Base-by-base conservation (phyloP, 1,284 basidiomycete genomes). In the Apiotrichum domesticum region DNA sequence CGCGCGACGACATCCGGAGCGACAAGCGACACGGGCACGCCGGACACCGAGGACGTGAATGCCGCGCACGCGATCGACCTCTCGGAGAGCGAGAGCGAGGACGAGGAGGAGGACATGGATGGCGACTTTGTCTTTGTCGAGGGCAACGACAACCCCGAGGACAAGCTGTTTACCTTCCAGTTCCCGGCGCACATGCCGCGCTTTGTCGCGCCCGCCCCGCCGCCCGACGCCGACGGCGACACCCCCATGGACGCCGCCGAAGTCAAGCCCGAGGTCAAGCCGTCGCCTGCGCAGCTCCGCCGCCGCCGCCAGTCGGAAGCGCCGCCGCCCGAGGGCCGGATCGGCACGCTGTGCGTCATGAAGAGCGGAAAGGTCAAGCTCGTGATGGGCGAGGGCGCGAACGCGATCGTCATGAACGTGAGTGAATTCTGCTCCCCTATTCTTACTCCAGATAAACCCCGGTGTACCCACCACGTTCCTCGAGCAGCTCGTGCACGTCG, bases 141-240 rank as follows among this genome's bases (percentile, higher is more conserved):
- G 1, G 74, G 72, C 39, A 58, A 66, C 47, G 73, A 71, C 52
- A 63, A 70, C 77, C 67, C 85, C 82, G 79, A 84, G 85, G 70
- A 69, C 80, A 77, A 85, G 33, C 79, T 96, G 2, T 95, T 90
- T 70, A 86, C 93, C 63, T 95, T 96, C 78, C 93, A 95, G 73
- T 95, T 97, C 70, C 93, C 93, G 0, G 77, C 81, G n/a, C 86
- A 89, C 0, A 93, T 96, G 76, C 92, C 93, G 0, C 81, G 79
- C 13, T 95, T 94, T 74, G 63, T 79, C 34, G 54, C 66, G 53
- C 9, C 52, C 57, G 44, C 61, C 40, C 35, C 35, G n/a, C 47
- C 47, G 4, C 47, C 64, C 48, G 55, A 67, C 45, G 56, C 72
- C 63, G 69, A 77, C 44, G 56, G 55, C 52, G 13, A 52, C n/a